Evolutionary conservation across 495 filamentous ascomycete species (phyloP), one percentile per base, ranked within the genome.

Genomic region (Pyrenula massariospora): DNA sequence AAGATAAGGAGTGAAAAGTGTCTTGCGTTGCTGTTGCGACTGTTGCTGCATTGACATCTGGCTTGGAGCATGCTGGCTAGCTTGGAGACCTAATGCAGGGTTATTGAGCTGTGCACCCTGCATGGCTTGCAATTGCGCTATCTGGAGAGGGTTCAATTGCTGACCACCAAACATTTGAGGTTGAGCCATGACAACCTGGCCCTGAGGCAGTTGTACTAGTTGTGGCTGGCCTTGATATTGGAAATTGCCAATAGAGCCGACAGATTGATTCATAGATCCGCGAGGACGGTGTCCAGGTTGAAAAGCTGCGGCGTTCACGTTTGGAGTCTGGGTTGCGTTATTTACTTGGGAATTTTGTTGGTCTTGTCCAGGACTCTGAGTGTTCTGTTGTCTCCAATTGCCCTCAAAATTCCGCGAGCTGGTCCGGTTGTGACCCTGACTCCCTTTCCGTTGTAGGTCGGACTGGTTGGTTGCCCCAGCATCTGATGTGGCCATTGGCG

Each of bases 1-100:
- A 42, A 98, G 79, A 63, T 98, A 98, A 58, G 94, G 93, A 63
- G 93, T 97, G 75, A 98, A 98, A 1, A 98, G 80, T 2, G 93
- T 98, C 77, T 98, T 98, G 61, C 94, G 85, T 78, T 96, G 91
- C 62, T 95, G 91, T 61, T 93, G 89, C 58, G 91, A 80, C 59
- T 86, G 88, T 52, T 88, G 83, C 54, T 81, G 78, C 59, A 73
- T 69, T 53, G 73, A 71, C 63, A 81, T 62, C 64, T 80, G 77
- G 12, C 76, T 77, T 36, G 83, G 87, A 21, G 85, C 84, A 63
- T 93, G 87, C 68, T 95, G 89, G 65, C 85, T 89, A 10, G 78
- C 83, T 62, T 85, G 81, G 55, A 88, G 73, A 58, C 78, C 77
- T 50, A 76, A 72, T 57, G 82, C 83, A 66, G 90, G 87, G 12